Evolutionary conservation across 2,329 filamentous ascomycete genomes (phyloP), one percentile per base, ranked within the genome.

Genomic region (Fusarium cicatricum): DNA sequence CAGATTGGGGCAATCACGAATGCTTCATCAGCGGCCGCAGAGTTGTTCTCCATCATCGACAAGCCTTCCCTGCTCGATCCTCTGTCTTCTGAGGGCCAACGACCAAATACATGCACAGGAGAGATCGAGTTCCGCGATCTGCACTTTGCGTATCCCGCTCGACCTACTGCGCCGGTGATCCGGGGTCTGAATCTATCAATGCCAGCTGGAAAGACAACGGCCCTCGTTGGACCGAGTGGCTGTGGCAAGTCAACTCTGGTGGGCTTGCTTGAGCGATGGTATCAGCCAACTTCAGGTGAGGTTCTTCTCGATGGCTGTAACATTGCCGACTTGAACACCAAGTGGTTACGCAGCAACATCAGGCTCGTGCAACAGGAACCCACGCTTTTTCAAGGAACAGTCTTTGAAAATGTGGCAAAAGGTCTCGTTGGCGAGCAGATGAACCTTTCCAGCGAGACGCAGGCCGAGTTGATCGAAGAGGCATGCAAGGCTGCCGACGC

Each of bases 181-280:
- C 77, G 86, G 57, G 72, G 77, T 3, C 71, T 88, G 3, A 77
- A 78, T 57, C 70, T 88, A 6, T 74, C 67, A 2, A 81, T 89
- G 43, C 75, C 80, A 39, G 78, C 81, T 11, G 84, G 85, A 8
- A 86, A 87, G 62, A 79, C 84, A 2, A 89, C 86, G 0, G 88
- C 88, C 3, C 85, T 91, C 11, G 87, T 90, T 11, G 88, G 88
- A 0, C 81, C 85, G 1, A 87, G 84, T 2, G 88, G 88, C 0
- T 84, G 80, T 5, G 88, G 88, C 0, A 91, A 90, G 70, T 87
- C 83, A 46, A 90, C 88, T 0, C 82, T 90, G n/a, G 81, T 89
- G 0, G 85, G 84, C 0, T 72, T 90, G 3, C 72, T 90, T 3
- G 85, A 90, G 67, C 77, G 86, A 14, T 90, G 86, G 85, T 90